Base-by-base conservation (phyloP, 768 basidiomycete species). In the Filobasidium floriforme region DNA sequence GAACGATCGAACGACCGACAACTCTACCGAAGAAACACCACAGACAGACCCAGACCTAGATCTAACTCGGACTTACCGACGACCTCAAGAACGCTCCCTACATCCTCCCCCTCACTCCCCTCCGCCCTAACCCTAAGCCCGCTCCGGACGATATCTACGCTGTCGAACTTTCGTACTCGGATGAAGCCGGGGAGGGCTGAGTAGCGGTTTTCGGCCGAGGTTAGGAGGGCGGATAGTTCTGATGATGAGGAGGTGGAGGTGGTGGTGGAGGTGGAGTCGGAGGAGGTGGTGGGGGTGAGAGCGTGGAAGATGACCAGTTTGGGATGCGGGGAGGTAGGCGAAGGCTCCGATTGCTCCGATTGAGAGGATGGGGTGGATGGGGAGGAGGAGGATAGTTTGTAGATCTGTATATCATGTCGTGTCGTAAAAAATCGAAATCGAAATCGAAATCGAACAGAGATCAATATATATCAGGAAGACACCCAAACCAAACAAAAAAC, bases 171-270 rank as follows among this genome's bases (percentile, higher is more conserved):
- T 24, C 67, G 51, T 19, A 57, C 37, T 24, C 67, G 40, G 19
- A 65, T 44, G 63, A 68, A 68, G 12, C 67, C 67, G 14, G 67
- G 67, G 12, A 68, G n/a, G 9, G 26, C 29, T 12, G 46, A 7
- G 43, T 51, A 68, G 28, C 67, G 44, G 5, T 55, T 32, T 32
- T 68, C 67, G 1, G 62, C 59, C 10, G 63, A 65, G 7, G 1
- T n/a, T 19, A 68, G 22, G 0, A 68, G 60, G 15, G 63, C 46
- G 32, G 41, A 57, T 51, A 22, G 4, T 9, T 67, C 66, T 11
- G 32, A 37, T 9, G 60, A 52, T 32, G 51, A 19, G 1, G 59
- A 61, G 5, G 60, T 40, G 5, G 19, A 10, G 10, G 10, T 19
- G 10, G 43, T 44, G 43, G 43, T 44, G 9, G 62, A 63, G 28